Evolutionary conservation across 352 stramenopile genomes (phyloP), one percentile per base, ranked within the genome.

Genomic region (Elongisporangium prolatum): DNA sequence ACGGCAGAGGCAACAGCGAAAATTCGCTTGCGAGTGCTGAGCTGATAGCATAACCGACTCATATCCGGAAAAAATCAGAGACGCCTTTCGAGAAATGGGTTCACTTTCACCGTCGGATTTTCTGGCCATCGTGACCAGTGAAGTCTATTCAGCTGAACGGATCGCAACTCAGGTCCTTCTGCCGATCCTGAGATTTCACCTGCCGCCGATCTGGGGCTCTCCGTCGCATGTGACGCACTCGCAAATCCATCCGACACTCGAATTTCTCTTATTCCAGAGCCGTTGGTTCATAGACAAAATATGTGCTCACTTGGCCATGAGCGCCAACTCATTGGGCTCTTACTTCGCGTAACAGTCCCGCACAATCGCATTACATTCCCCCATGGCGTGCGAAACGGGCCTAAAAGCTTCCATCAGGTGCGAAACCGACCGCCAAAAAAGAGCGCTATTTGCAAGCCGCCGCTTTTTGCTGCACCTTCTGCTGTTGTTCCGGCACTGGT

Each of bases 361-460:
- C 38, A 44, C 7, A 13, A 24, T 18, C 40, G 54, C 54, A 59
- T 52, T 63, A 48, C 21, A 47, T 28, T 52, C 50, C 11, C 50
- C 50, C 25, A 34, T 64, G 65, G 56, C 69, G 66, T 66, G 59
- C 64, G 64, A 76, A 76, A 76, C 65, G 57, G 59, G 52, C n/a
- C 37, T 51, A 70, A 72, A 59, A 52, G 51, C 53, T 37, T 44
- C 34, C 34, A 44, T 44, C 4, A 38, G 28, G 6, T 38, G 4
- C 34, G 34, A 44, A 44, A 44, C 34, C 34, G 34, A 44, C 34
- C 10, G 11, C 34, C 34, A 44, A 44, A 44, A 44, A 44, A 44
- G 34, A 44, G 34, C 10, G 34, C 34, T 44, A 44, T 44, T 44
- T 44, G 10, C 25, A 18, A 21, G 37, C 14, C 34, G 52, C 20